Evolutionary conservation across 1,139 yeast genomes (phyloP).

Genomic region (Sugiyamaella castrensis): DNA sequence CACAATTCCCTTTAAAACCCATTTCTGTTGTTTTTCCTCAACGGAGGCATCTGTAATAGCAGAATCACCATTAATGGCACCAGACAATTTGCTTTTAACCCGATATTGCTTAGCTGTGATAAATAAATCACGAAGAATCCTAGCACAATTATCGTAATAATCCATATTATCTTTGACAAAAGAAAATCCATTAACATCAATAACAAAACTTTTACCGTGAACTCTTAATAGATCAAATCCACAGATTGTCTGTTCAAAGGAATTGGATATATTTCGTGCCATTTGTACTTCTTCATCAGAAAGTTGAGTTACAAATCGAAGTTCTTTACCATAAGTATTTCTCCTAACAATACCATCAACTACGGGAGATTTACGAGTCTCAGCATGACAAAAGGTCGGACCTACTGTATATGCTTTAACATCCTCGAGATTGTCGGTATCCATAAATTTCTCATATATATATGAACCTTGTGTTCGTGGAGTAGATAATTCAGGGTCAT

Average conservation of each 20-base stretch:
- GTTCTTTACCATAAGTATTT: conserved; percentile 96
- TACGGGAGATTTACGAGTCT: conserved; percentile 96
- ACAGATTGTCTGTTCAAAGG: conserved; percentile 93
- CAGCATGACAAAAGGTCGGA: conserved; percentile 88
- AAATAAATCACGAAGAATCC: conserved; percentile 72
- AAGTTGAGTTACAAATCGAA: conserved; percentile 81
- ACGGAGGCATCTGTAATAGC: conserved; percentile 23
- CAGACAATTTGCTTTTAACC: conserved; percentile 27
- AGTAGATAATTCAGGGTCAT: conserved; percentile 68
- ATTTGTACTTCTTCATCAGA: conserved; percentile 70
- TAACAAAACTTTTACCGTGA: conserved; percentile 83
- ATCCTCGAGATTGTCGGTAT: conserved; percentile 96
- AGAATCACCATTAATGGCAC: conserved; percentile 9
- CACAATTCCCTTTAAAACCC: conserved; percentile 95
- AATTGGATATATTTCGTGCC: conserved; percentile 71
- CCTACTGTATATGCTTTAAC: conserved; percentile 99
- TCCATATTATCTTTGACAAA: conserved; percentile 90
- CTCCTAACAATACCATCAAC: conserved; percentile 98
- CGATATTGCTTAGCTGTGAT: conserved; percentile 57
- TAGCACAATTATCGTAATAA: conserved; percentile 82
- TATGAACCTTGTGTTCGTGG: conserved; percentile 92
- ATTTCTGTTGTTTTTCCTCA: conserved; percentile 87
- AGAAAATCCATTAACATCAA: conserved; percentile 97
- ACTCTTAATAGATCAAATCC: conserved; percentile 94
- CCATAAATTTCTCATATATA: conserved; percentile 94